Evolutionary conservation across 1,284 basidiomycete genomes (phyloP), one percentile per base, ranked within the genome.

Genomic region (Cryptococcus hybrid): DNA sequence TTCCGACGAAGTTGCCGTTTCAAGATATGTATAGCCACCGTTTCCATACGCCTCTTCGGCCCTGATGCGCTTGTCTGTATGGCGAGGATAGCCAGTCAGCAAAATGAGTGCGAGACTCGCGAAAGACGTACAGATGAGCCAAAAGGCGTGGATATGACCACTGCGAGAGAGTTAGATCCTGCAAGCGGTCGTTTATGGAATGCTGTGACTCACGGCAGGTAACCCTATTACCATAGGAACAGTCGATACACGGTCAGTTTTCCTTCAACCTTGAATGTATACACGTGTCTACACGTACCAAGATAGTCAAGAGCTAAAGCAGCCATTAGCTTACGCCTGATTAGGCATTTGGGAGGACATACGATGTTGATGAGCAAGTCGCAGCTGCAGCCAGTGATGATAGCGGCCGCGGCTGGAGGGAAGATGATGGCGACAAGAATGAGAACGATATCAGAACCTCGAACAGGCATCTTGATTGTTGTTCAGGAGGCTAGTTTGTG

Each of bases 311-410:
- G 5, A 58, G 47, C 39, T 34, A 45, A 11, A 11, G 18, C 36
- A 4, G 38, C 37, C 24, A 15, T 43, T 12, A 52, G 24, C 51
- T 44, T 15, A 36, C 30, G 18, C 13, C 44, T 3, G 15, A 18
- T 18, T 11, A 35, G 15, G 24, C 36, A 4, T 36, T 34, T 24
- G 24, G 24, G 24, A 24, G 24, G 18, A 40, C 36, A 39, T 44
- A 18, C 45, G 37, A 90, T 84, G 79, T 89, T 90, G 80, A 92
- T 90, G 62, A 90, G 81, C 43, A 90, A 80, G 74, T 90, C 88
- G 69, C 87, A 89, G 56, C 83, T 82, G 75, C 88, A 90, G 30
- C 89, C 89, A 1, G 88, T 85, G 62, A 91, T 81, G 70, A 90
- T 85, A 1, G 80, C 84, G 7, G 85, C 88, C 0, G 88, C 77